Percentiles rank a stretch among this genome's conserved stretches.
These are phyloP conservation scores for Aspergillus affinis DNA, from an alignment of 495 filamentous ascomycete genomes.

Conservation along the genomic window DNA sequence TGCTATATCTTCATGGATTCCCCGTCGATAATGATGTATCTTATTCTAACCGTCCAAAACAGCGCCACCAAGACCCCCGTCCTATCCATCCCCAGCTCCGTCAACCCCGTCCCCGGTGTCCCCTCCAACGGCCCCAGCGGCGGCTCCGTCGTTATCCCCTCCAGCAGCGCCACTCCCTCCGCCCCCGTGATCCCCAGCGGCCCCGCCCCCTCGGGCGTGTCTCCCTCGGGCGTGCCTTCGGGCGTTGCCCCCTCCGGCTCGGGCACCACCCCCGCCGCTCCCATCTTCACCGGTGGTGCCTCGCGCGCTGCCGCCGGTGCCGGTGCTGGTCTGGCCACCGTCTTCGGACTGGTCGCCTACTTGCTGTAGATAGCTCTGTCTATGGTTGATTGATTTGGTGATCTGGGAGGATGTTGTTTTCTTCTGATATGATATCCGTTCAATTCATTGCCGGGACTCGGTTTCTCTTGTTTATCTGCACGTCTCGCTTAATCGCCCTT, in stretches of 20 bases:
- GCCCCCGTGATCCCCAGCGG: slow-evolving; percentile 54
- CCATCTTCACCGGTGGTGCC: slow-evolving; percentile 50
- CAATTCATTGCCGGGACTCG: neutral
- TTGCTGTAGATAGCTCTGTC: slow-evolving; percentile 60
- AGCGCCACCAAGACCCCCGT: slow-evolving; percentile 4
- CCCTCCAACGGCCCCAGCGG: slow-evolving; percentile 50
- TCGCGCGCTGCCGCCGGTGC: slow-evolving; percentile 51
- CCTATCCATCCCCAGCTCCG: slow-evolving; percentile 2
- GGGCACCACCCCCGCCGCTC: slow-evolving; percentile 51
- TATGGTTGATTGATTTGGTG: slow-evolving; percentile 1
- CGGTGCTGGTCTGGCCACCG: slow-evolving; percentile 68
- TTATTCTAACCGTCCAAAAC: slow-evolving; percentile 17
- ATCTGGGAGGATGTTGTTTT: neutral
- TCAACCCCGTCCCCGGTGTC: slow-evolving; percentile 31
- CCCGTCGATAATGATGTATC: slow-evolving; percentile 12
- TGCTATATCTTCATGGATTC: slow-evolving; percentile 9
- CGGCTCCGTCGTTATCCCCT: slow-evolving; percentile 43
- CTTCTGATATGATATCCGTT: neutral
- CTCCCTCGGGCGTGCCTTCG: slow-evolving; percentile 30
- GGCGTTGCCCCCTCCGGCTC: slow-evolving; percentile 36
- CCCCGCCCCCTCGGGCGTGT: slow-evolving; percentile 1
- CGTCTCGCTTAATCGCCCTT: neutral
- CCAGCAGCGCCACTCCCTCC: slow-evolving; percentile 41
- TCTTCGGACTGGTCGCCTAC: slow-evolving; percentile 72
- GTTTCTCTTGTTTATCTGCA: no score